phyloP scores from a whole-genome alignment of 495 filamentous ascomycete species.

The Cercophora scortea region DNA sequence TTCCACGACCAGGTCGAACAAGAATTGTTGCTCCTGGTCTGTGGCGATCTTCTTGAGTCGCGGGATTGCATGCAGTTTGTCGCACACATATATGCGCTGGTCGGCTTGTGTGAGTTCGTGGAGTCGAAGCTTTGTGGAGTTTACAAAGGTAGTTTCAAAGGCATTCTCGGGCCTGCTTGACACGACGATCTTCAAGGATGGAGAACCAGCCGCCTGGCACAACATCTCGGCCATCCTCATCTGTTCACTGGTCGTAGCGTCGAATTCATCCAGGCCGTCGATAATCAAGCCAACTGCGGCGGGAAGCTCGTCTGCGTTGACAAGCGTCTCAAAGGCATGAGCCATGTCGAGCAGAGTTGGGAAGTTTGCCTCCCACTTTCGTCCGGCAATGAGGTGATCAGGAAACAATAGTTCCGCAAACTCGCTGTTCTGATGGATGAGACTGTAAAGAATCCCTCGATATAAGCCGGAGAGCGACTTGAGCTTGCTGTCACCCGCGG shows the following conservation, averaged over 20 bases:
- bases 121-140: neutral
- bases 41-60: slow-evolving; percentile 2
- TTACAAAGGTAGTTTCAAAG: neutral
- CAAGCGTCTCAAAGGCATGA: neutral
- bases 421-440: neutral
- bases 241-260: slow-evolving; percentile 5
- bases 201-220: neutral
- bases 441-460: neutral
- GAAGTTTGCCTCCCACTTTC: neutral
- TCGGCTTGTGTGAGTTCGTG: neutral
- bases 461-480: neutral
- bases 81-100: neutral
- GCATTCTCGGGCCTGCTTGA: neutral
- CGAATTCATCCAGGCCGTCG: slow-evolving; percentile 30
- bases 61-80: neutral
- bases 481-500: neutral
- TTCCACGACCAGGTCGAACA: neutral
- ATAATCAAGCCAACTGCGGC: slow-evolving; percentile 1
- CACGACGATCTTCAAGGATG: neutral
- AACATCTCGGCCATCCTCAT: slow-evolving; percentile 4
- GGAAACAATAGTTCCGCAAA: neutral
- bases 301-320: neutral
- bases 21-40: slow-evolving; percentile 11
- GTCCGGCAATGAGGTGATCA: neutral
- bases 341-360: neutral